A percentile compares a stretch with the other conserved stretches of the same genome.
Conservation (phyloP, 2,329 filamentous ascomycete species). For the Arthrobotrys pseudoclavata region DNA sequence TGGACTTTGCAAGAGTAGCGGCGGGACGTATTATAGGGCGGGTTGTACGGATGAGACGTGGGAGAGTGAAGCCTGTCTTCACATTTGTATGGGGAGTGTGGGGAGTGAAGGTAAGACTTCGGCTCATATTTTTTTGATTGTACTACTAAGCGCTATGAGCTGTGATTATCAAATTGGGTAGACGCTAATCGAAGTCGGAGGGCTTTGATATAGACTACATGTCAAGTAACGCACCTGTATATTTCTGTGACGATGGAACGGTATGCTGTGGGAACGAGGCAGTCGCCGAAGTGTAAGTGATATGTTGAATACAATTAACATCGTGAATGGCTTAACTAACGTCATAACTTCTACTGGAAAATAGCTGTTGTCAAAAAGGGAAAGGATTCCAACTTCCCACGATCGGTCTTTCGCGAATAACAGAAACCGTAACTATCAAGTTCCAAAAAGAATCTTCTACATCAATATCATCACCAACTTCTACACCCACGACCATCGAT, state of each 20-base stretch:
- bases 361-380: conserved; percentile 7
- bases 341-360: background rate
- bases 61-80: conserved; percentile 60
- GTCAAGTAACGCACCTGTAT: background rate
- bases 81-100: conserved; percentile 48
- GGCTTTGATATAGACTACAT: background rate
- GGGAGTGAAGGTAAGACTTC: background rate
- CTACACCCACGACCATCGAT: background rate
- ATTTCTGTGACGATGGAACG: background rate
- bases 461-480: background rate
- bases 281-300: background rate
- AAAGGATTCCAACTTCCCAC: background rate
- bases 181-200: background rate
- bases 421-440: background rate
- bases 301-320: background rate
- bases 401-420: background rate
- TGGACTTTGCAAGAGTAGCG: background rate
- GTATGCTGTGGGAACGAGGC: background rate
- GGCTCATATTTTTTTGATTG: no score
- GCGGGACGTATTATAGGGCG: conserved; percentile 38
- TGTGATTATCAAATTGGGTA: no score
- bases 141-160: background rate
- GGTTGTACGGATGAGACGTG: conserved; percentile 63
- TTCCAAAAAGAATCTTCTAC: background rate
- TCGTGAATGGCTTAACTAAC: background rate